phyloP scores from a whole-genome alignment of 768 basidiomycete genomes.

The Pulveroboletus sp. region DNA sequence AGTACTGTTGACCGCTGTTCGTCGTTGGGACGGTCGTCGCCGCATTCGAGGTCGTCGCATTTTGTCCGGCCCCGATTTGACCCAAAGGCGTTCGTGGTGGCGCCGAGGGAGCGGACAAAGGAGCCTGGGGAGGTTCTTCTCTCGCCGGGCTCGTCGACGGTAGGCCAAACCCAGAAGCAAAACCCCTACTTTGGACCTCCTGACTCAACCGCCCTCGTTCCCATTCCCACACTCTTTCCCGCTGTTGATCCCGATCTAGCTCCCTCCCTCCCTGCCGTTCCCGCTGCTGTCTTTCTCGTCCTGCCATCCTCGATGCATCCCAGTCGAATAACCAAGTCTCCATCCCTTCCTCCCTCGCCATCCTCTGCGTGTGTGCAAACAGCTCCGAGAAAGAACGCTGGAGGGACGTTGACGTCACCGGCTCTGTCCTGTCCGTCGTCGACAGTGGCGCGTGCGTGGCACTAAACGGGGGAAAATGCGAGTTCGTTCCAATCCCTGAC shows the following conservation, averaged over 20 bases:
- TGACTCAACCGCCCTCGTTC: constrained; percentile 17
- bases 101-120: neutral
- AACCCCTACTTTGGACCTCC: constrained; percentile 13
- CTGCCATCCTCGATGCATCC: constrained; percentile 12
- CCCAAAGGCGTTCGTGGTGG: constrained; percentile 5
- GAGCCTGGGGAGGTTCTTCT: constrained; percentile 12
- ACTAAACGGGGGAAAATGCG: constrained; percentile 8
- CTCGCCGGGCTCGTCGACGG: constrained; percentile 15
- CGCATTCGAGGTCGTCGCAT: neutral
- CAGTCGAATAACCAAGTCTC: constrained; percentile 16
- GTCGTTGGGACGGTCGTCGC: neutral
- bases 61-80: constrained; percentile 6
- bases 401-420: constrained; percentile 1
- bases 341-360: constrained; percentile 5
- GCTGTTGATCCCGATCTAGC: constrained; percentile 10
- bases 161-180: constrained; percentile 11
- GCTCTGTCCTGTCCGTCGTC: constrained; percentile 8
- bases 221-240: constrained; percentile 18
- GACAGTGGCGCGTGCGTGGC: neutral
- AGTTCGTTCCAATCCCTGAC: constrained; percentile 3
- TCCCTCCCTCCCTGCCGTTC: constrained; percentile 6
- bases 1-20: constrained; percentile 19
- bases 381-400: constrained; percentile 24
- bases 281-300: constrained; percentile 5
- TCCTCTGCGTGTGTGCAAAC: constrained; percentile 14